phyloP scores from a whole-genome alignment of 192 early-diverging fungal species.

The Lobosporangium transversale region DNA sequence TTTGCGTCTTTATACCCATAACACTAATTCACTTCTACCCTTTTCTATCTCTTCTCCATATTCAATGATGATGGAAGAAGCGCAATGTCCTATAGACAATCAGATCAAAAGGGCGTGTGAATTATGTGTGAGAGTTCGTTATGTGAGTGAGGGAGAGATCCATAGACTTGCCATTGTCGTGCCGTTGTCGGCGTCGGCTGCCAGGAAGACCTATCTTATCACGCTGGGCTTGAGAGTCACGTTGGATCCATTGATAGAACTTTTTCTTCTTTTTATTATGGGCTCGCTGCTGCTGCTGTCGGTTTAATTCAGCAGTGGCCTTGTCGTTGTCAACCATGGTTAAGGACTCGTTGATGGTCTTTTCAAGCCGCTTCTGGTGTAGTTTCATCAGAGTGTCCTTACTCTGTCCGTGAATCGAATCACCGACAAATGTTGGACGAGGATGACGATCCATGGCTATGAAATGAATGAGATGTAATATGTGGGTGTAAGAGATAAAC shows the following conservation, averaged over 20 bases:
- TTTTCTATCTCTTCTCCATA: background rate
- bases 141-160: background rate
- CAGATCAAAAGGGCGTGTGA: too few relatives aligned
- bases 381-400: conserved; percentile 25
- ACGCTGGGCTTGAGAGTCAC: conserved; percentile 53
- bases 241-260: conserved; percentile 38
- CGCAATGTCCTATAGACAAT: background rate
- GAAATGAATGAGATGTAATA: background rate
- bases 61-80: background rate
- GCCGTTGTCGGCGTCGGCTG: conserved; percentile 58
- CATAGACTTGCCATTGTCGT: conserved; percentile 62
- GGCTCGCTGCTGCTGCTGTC: conserved; percentile 8
- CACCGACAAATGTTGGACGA: conserved; percentile 13
- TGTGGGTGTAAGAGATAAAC: too few relatives aligned
- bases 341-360: conserved; percentile 26
- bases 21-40: conserved; percentile 6
- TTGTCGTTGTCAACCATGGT: conserved; percentile 31
- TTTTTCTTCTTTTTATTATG: conserved; percentile 54
- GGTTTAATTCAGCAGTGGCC: background rate
- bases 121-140: too few relatives aligned
- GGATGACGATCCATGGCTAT: conserved; percentile 40
- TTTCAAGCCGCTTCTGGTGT: conserved; percentile 36
- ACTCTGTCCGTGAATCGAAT: conserved; percentile 45
- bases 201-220: conserved; percentile 60
- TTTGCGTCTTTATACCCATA: conserved; percentile 24